A percentile compares a stretch with the other conserved stretches of the same genome.
phyloP scores from a whole-genome alignment of 1,139 yeast species.

The Arxiozyma slooffiae region DNA sequence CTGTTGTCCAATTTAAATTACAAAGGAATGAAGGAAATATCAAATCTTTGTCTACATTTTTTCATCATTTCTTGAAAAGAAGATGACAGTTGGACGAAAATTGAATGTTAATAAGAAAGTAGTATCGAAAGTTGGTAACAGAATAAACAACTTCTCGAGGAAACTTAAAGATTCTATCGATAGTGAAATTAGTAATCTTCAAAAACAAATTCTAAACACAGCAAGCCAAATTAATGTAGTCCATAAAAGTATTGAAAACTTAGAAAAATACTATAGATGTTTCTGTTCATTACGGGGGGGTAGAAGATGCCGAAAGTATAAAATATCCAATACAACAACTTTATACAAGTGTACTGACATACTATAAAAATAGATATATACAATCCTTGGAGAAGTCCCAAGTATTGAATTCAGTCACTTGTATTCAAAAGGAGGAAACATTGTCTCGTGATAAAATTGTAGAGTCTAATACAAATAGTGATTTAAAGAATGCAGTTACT shows the following conservation, averaged over 20 bases:
- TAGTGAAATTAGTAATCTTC: conserved; percentile 1
- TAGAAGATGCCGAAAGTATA: neutral
- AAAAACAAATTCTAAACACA: neutral
- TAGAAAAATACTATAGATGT: neutral
- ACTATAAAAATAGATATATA: conserved; percentile 5
- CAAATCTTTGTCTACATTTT: neutral
- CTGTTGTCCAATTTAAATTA: conserved; percentile 1
- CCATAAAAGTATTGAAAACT: neutral
- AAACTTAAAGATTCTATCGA: conserved; percentile 2
- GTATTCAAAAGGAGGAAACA: conserved; percentile 36
- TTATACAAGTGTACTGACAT: conserved; percentile 1
- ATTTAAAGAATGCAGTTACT: conserved; percentile 3
- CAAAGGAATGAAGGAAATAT: neutral
- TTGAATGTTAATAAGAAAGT: neutral
- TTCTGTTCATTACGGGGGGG: neutral
- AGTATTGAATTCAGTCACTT: conserved; percentile 46
- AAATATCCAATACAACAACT: neutral
- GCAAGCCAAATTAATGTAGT: neutral
- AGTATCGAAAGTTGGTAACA: conserved; percentile 2
- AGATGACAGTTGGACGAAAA: no score
- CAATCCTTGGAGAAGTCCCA: conserved; percentile 40
- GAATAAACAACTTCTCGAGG: neutral
- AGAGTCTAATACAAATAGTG: neutral
- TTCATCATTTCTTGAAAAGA: conserved; percentile 3
- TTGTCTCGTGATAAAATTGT: neutral